Base-by-base conservation (phyloP, 495 filamentous ascomycete genomes). In the Aspergillus panamensis region DNA sequence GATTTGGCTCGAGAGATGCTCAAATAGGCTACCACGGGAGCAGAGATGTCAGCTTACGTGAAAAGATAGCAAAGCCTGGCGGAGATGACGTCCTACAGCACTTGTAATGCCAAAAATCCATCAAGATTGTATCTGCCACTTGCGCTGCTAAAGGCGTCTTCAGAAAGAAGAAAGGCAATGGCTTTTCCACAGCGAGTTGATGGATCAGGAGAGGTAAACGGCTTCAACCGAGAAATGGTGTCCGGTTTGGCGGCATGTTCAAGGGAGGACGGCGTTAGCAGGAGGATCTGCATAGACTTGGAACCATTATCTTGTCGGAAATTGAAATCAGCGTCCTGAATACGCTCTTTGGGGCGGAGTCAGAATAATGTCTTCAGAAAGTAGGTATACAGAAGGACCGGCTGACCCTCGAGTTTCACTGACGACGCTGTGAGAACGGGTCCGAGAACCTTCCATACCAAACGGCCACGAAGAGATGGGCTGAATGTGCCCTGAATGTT, bases 91-190 rank as follows among this genome's bases (percentile, higher is more conserved):
- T 51, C 65, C 4, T 63, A 74, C 72, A 73, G 19, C 10, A 64
- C 67, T 51, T 77, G 72, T 16, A 76, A 53, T 16, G 60, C 50
- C 53, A 74, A 51, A 10, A 70, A 59, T 10, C 58, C 63, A 37
- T 69, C 52, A 14, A 73, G 44, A 7, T 35, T 61, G 48, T 54
- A 65, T 16, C 43, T 51, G 6, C 55, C 45, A 39, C 63, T 64
- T 3, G 56, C 63, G 6, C 53, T 61, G 4, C 14, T 39, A 43
- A 65, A 62, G 8, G 63, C 48, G 8, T 50, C 42, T 13, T 70
- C 66, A 8, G 71, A 71, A 1, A 87, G 71, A 3, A 87, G 68
- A 62, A 87, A 84, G 13, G 80, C 62, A 40, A 89, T 75, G 45
- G 74, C 79, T 16, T 80, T 67, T 63, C 25, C 66, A 58, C 12